Conservation (phyloP, 140 eudicot species). For the Erigeron philadelphicus region DNA sequence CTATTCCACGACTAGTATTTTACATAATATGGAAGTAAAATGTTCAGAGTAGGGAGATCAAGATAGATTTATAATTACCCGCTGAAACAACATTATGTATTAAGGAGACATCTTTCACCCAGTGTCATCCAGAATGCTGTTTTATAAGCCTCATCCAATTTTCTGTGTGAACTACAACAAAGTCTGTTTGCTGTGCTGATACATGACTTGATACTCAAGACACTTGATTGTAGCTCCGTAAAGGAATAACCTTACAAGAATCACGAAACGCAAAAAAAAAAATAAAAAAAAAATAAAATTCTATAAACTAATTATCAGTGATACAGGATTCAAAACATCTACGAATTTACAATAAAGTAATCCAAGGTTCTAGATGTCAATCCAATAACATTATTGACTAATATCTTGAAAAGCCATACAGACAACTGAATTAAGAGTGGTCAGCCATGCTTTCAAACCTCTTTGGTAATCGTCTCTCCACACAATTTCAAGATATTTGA, state of each 20-base stretch:
- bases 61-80: background rate
- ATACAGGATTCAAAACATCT: too few relatives aligned
- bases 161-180: background rate
- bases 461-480: slow-evolving; percentile 49
- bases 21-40: background rate
- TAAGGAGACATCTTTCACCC: background rate
- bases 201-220: too few relatives aligned
- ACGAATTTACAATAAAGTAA: too few relatives aligned
- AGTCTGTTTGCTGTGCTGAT: too few relatives aligned
- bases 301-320: too few relatives aligned
- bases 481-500: slow-evolving; percentile 48
- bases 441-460: slow-evolving; percentile 58
- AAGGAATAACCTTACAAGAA: too few relatives aligned
- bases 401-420: slow-evolving; percentile 40
- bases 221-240: too few relatives aligned
- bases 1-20: background rate
- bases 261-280: too few relatives aligned
- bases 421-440: slow-evolving; percentile 47
- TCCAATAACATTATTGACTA: too few relatives aligned
- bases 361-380: too few relatives aligned
- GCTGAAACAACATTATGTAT: background rate
- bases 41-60: background rate
- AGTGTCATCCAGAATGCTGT: background rate
- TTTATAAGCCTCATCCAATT: background rate
- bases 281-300: too few relatives aligned